phyloP scores from a whole-genome alignment of 768 basidiomycete species.

The Calocybe cyanea region DNA sequence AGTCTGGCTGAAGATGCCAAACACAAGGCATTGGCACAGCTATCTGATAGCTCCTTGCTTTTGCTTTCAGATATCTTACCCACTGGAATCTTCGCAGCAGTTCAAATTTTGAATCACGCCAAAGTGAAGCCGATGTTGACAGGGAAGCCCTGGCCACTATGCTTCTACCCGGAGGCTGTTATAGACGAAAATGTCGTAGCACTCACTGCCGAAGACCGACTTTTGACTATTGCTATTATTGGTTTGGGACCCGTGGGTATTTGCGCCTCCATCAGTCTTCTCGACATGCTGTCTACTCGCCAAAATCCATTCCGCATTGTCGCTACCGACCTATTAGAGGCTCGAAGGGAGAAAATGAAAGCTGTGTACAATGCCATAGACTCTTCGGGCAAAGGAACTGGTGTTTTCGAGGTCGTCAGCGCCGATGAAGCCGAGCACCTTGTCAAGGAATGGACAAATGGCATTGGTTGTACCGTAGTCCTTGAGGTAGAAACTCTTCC shows the following conservation, averaged over 20 bases:
- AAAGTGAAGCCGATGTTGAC: constrained; percentile 61
- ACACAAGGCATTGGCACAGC: constrained; percentile 31
- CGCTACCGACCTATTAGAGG: constrained; percentile 58
- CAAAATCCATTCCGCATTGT: constrained; percentile 51
- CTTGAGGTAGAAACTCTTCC: constrained; percentile 49
- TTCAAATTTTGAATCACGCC: constrained; percentile 70
- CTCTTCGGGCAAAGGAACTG: constrained; percentile 37
- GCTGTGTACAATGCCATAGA: constrained; percentile 52
- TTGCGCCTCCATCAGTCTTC: constrained; percentile 59
- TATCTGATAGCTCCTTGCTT: constrained; percentile 65
- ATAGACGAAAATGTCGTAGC: constrained; percentile 23
- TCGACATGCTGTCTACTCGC: constrained; percentile 52
- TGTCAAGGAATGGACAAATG: constrained; percentile 49
- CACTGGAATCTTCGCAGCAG: constrained; percentile 73
- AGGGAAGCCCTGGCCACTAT: constrained; percentile 56
- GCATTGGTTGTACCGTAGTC: constrained; percentile 58
- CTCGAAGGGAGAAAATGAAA: constrained; percentile 56
- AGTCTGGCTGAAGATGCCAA: constrained; percentile 31
- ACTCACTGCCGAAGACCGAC: constrained; percentile 43
- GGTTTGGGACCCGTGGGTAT: constrained; percentile 81
- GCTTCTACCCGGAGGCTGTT: constrained; percentile 25
- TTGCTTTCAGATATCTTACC: constrained; percentile 78
- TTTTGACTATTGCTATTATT: constrained; percentile 60
- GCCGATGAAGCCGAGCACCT: constrained; percentile 49
- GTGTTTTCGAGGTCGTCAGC: constrained; percentile 46